Evolutionary conservation across 73 alveolate genomes (phyloP), one percentile per base, ranked within the genome.

Genomic region (Urostyla sp.): DNA sequence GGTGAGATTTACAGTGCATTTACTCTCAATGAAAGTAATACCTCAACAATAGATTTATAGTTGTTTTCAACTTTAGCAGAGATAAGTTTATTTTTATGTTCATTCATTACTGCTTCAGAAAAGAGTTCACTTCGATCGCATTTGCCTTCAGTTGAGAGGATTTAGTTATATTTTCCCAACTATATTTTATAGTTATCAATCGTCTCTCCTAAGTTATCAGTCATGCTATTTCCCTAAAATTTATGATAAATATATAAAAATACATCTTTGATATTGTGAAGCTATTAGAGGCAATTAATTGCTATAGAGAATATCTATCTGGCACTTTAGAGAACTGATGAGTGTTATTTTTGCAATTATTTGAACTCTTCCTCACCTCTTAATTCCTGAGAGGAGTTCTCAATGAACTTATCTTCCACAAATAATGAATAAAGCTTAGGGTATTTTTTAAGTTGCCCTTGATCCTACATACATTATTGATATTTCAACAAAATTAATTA

Each of bases 1-100:
- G 99, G 99, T 34, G 97, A 92, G n/a, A 95, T 96, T 86, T 96
- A 95, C 31, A 94, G 89, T 26, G 98, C 98, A 87, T 96, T 93
- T 0, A 96, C 98, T 96, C 99, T 88, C 72, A 96, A 87, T 11
- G 99, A 96, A 30, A 96, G 91, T 15, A 96, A 86, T n/a, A 92
- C 98, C 85, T 96, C 98, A 0, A 92, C 91, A 48, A 92, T 89
- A 31, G 89, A 92, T 54, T 92, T 93, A 21, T 34, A 24, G 83
- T 83, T 91, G 74, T 91, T 87, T 46, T 78, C 92, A 26, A 91
- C 85, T 52, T 91, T 85, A 26, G 98, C 95, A 20, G 37, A 57
- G 80, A 90, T 87, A 13, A 96, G 85, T 76, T 94, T 96, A 46
- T 86, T 89, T 90, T 96, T 96, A 81, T 96, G 99, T 55, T 96